Evolutionary conservation across 1,139 yeast genomes (phyloP), one percentile per base, ranked within the genome.

Genomic region (Lizanozyma gosingica): DNA sequence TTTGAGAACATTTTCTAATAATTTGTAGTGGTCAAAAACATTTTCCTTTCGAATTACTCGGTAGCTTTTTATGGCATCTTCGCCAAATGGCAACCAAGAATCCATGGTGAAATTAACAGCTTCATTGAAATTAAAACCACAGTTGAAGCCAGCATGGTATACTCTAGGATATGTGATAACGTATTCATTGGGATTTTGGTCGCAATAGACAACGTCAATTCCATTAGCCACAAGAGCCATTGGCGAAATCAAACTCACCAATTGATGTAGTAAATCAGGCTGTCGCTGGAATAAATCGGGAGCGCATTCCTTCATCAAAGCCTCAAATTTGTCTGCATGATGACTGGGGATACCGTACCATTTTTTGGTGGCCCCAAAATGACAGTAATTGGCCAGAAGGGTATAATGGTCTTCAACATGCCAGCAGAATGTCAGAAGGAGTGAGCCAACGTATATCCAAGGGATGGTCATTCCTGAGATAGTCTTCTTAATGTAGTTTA

Each of bases 221-320:
- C 76, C 78, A 34, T 77, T 66, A 27, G 73, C 63, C 3, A 65
- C 55, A 22, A 83, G 62, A 33, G 71, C 65, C 48, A 60, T 59
- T 0, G 97, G 97, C 3, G 90, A 80, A 2, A 88, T 59, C 53
- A 88, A 67, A 0, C 96, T 83, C 11, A 87, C 88, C 40, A 92
- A 65, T 55, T 90, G 97, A 59, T 86, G 95, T 41, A 90, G 63
- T 46, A 90, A 68, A 61, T 88, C 96, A 0, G 95, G 96, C 52
- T 90, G 97, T 51, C 82, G 78, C 38, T 76, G 73, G 56, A 90
- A 86, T 43, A 86, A 68, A 55, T 87, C 97, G 0, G 97, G 97
- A 1, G 92, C 86, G 33, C 72, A 55, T 9, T 63, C 57, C 43
- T 65, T 66, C 74, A 83, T 72, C 27, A 76, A 58, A 17, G 54